A percentile compares a stretch with the other conserved stretches of the same genome.
Evolutionary conservation across 352 stramenopile species (phyloP).

Genomic region (Phytophthora meadii): DNA sequence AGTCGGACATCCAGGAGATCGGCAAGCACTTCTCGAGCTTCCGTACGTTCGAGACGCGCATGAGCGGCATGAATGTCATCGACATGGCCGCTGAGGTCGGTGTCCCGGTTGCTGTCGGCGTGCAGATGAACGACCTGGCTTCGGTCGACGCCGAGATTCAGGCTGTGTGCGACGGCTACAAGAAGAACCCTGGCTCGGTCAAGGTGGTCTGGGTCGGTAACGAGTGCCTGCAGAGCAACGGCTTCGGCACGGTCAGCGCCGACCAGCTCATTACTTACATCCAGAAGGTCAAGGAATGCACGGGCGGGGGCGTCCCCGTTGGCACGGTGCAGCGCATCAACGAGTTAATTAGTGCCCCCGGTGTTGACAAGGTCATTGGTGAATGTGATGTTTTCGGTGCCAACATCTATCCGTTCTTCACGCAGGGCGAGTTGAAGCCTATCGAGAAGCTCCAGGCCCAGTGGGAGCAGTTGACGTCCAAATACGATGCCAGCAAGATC

Average conservation of each 20-base stretch:
- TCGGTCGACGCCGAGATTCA: slow-evolving; percentile 60
- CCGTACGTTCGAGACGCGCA: slow-evolving; percentile 74
- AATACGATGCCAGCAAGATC: slow-evolving; percentile 47
- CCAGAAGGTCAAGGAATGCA: slow-evolving; percentile 61
- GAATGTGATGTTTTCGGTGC: too few relatives aligned
- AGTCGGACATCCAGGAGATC: slow-evolving; percentile 42
- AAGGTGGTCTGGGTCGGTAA: slow-evolving; percentile 77
- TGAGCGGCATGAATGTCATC: slow-evolving; percentile 60
- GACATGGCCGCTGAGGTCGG: slow-evolving; percentile 44
- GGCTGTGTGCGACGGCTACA: slow-evolving; percentile 60
- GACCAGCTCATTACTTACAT: slow-evolving; percentile 59
- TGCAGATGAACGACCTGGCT: slow-evolving; percentile 61
- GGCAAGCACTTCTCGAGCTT: slow-evolving; percentile 62
- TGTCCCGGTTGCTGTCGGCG: slow-evolving; percentile 65
- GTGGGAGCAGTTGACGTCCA: slow-evolving; percentile 47
- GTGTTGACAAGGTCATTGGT: slow-evolving; percentile 18
- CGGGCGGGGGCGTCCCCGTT: slow-evolving; percentile 46
- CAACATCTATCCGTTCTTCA: slow-evolving; percentile 68
- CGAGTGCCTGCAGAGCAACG: slow-evolving; percentile 69
- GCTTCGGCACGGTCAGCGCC: slow-evolving; percentile 48
- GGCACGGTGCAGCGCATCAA: slow-evolving; percentile 77
- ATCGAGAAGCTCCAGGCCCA: slow-evolving; percentile 65
- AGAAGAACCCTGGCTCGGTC: slow-evolving; percentile 42
- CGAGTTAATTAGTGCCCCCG: slow-evolving; percentile 53
- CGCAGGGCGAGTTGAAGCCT: slow-evolving; percentile 20